Percentiles rank a stretch among this genome's conserved stretches.
phyloP scores from a whole-genome alignment of 2,329 filamentous ascomycete genomes.

The Venturia nashicola region DNA sequence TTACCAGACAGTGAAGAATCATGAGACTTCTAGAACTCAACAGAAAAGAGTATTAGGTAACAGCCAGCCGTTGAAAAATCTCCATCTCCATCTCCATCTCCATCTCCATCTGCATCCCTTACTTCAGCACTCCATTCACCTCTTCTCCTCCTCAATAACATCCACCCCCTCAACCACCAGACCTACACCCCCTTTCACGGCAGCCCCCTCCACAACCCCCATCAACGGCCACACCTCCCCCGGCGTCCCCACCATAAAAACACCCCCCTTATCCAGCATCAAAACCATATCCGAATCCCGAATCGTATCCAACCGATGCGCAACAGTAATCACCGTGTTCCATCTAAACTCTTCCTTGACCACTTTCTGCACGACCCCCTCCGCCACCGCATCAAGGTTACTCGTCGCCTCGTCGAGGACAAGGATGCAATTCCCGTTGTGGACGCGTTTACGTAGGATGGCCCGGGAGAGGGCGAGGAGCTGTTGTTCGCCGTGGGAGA shows the following conservation, averaged over 20 bases:
- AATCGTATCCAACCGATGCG: constrained; percentile 45
- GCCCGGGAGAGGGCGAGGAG: constrained; percentile 5
- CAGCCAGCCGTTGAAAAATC: too few species aligned
- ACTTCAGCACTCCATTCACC: not conserved
- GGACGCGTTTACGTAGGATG: constrained; percentile 10
- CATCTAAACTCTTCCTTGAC: constrained; percentile 40
- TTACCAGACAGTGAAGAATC: too few species aligned
- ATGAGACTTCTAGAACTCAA: too few species aligned
- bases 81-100: too few species aligned
- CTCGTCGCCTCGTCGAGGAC: constrained; percentile 10
- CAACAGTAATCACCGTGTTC: constrained; percentile 48
- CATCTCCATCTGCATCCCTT: too few species aligned
- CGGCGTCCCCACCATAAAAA: constrained; percentile 5
- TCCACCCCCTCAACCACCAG: not conserved
- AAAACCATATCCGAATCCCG: constrained; percentile 21
- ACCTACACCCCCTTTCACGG: not conserved
- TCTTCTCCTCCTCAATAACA: not conserved
- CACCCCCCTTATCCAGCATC: constrained; percentile 3
- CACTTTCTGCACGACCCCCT: constrained; percentile 29
- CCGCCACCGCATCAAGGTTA: constrained; percentile 32
- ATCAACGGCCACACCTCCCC: constrained; percentile 1
- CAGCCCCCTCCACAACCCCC: not conserved
- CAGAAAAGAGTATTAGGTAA: too few species aligned
- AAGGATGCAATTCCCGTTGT: constrained; percentile 25
- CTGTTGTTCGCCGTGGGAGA: constrained; percentile 5